Evolutionary conservation across 177 flowering plant species (phyloP), one percentile per base, ranked within the genome.

Genomic region (Vitis hybrid): DNA sequence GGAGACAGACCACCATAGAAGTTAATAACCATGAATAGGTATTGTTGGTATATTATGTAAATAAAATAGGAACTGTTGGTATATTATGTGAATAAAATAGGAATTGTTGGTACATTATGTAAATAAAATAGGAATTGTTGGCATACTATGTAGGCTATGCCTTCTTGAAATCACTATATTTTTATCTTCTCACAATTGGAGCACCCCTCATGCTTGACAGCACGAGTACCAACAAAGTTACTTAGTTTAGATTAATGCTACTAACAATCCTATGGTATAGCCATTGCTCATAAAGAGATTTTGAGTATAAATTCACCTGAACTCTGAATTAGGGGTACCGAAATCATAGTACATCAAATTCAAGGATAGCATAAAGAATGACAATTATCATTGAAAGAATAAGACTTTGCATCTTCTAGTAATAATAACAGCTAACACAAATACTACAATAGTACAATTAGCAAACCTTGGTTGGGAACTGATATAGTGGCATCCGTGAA

Each of bases 401-500:
- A 70, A 40, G 52, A 27, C 46, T 35, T 35, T 35, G 46, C 46
- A 35, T 35, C 46, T 5, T 35, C 46, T 35, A 11, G 19, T 35
- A 21, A 27, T 24, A 35, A 56, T 14, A 46, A 73, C 21, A 48
- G 2, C 13, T 40, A 62, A 48, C 18, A 16, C 2, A 70, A 9
- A 3, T 11, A 52, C 1, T 30, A 9, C 18, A 52, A 57, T 24
- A 24, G 6, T 19, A 65, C 7, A 60, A 13, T 4, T 6, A 35
- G 54, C 78, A 64, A 80, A 92, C 98, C 98, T 76, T 93, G 95
- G 79, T 88, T 95, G 59, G 97, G 86, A 66, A 82, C 70, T 69
- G 98, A 86, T 62, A 78, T 69, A 4, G 87, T 82, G 70, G 91
- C 89, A 84, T 96, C 99, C 15, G 94, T 86, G 75, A 93, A 92